A percentile compares a stretch with the other conserved stretches of the same genome.
Evolutionary conservation across 352 stramenopile genomes (phyloP).

Genomic region (Phytophthora pluvialis): DNA sequence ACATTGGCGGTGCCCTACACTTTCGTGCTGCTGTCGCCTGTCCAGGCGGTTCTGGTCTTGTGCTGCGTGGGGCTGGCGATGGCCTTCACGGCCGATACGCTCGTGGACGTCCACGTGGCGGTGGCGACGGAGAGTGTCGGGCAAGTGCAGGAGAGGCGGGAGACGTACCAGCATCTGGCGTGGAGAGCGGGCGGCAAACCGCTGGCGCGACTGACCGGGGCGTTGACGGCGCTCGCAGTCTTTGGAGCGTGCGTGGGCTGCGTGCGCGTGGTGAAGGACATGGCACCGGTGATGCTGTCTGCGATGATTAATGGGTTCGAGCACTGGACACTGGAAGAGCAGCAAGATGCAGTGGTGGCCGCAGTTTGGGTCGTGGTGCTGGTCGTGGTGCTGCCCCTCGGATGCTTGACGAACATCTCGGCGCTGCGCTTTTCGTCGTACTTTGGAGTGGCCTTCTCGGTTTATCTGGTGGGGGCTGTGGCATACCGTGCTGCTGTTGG

Average conservation of each 20-base stretch:
- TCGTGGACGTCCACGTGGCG: conserved; percentile 67
- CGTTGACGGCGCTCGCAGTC: conserved; percentile 71
- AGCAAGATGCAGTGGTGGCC: conserved; percentile 41
- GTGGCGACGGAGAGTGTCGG: conserved; percentile 35
- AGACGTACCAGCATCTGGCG: conserved; percentile 76
- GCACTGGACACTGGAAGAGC: conserved; percentile 29
- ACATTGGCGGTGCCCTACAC: conserved; percentile 73
- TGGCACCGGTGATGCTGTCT: conserved; percentile 64
- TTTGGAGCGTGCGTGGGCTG: conserved; percentile 83
- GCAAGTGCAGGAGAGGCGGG: conserved; percentile 44
- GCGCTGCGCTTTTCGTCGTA: conserved; percentile 80
- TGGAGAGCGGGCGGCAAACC: conserved; percentile 56
- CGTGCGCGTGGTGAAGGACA: conserved; percentile 73
- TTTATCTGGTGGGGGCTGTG: conserved; percentile 73
- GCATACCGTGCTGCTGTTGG: conserved; percentile 53
- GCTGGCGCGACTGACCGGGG: conserved; percentile 58
- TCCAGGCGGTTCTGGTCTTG: conserved; percentile 52
- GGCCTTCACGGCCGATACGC: conserved; percentile 73
- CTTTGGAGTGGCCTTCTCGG: conserved; percentile 68
- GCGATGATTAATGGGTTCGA: conserved; percentile 32
- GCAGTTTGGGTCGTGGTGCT: conserved; percentile 72
- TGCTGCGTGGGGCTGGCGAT: conserved; percentile 63
- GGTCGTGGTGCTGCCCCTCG: conserved; percentile 64
- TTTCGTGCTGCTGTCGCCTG: conserved; percentile 58
- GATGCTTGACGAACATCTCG: conserved; percentile 75